Evolutionary conservation across 2,329 filamentous ascomycete genomes (phyloP).

Genomic region (Colletotrichum sojae): DNA sequence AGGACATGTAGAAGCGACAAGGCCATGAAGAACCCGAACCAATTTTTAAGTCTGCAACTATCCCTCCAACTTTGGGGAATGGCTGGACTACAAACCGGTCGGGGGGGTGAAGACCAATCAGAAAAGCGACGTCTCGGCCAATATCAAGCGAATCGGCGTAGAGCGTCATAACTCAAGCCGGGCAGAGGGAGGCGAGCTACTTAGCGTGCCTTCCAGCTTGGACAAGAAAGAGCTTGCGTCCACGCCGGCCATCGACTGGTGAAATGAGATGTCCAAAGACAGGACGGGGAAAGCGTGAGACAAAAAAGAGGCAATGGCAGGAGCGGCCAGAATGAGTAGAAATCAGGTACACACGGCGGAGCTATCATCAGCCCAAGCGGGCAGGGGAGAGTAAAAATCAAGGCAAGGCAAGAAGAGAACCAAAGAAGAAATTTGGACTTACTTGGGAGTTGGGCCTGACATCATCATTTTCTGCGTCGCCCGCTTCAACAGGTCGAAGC

Average conservation of each 20-base stretch:
- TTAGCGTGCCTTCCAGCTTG: conserved; percentile 11
- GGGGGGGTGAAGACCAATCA: background rate
- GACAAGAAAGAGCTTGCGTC: conserved; percentile 23
- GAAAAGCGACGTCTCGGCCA: conserved; percentile 14
- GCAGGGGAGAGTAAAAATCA: background rate
- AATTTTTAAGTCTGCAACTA: conserved; percentile 5
- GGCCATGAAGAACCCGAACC: background rate
- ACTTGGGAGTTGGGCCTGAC: conserved; percentile 58
- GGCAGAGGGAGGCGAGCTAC: conserved; percentile 30
- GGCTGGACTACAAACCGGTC: background rate
- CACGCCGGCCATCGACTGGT: conserved; percentile 12
- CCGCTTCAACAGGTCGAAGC: conserved; percentile 70
- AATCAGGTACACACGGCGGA: background rate
- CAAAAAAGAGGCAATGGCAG: conserved; percentile 5
- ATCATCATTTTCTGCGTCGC: conserved; percentile 76
- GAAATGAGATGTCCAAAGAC: background rate
- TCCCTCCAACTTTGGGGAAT: conserved; percentile 13
- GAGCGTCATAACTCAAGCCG: conserved; percentile 29
- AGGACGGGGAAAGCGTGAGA: background rate
- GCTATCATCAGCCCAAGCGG: background rate
- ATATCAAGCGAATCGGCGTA: conserved; percentile 27
- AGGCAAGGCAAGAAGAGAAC: conserved; percentile 33
- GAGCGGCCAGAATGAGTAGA: background rate
- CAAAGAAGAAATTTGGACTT: conserved; percentile 41
- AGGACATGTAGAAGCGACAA: background rate